These are phyloP conservation scores for Quercus aquifolioides DNA, from an alignment of 306 rosid species.

Conservation along the genomic window DNA sequence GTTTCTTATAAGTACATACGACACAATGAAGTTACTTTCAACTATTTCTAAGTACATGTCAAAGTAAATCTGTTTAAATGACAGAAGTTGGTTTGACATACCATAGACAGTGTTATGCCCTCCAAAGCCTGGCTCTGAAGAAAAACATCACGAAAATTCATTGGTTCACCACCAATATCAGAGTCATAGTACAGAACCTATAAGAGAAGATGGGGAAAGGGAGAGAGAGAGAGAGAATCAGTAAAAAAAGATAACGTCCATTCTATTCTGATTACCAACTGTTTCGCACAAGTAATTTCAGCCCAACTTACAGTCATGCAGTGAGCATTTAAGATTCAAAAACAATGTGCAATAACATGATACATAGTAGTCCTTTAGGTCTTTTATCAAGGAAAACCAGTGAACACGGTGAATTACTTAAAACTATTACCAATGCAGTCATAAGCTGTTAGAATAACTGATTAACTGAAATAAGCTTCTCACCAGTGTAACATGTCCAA, in stretches of 20 bases:
- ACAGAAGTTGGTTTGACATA: constrained; percentile 32
- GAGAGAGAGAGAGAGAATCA: constrained; percentile 12
- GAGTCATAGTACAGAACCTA: constrained; percentile 82
- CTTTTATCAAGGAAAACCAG: background rate
- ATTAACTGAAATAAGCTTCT: background rate
- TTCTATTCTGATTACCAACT: constrained; percentile 1
- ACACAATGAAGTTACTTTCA: background rate
- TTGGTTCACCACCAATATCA: constrained; percentile 82
- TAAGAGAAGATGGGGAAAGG: constrained; percentile 9
- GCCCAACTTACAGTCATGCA: background rate
- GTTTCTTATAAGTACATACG: background rate
- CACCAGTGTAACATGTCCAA: no score
- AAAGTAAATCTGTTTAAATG: constrained; percentile 9
- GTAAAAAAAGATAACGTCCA: background rate
- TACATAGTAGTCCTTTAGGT: background rate
- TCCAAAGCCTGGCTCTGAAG: constrained; percentile 97
- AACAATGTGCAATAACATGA: background rate
- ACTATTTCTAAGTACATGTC: background rate
- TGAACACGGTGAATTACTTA: background rate
- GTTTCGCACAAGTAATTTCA: constrained; percentile 3
- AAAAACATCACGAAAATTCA: constrained; percentile 84
- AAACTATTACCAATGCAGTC: background rate
- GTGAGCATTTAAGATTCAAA: background rate
- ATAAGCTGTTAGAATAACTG: background rate
- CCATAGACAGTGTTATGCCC: constrained; percentile 92